These are phyloP conservation scores for Cryptococcus sp. DNA, from an alignment of 1,284 basidiomycete genomes.

Conservation along the genomic window DNA sequence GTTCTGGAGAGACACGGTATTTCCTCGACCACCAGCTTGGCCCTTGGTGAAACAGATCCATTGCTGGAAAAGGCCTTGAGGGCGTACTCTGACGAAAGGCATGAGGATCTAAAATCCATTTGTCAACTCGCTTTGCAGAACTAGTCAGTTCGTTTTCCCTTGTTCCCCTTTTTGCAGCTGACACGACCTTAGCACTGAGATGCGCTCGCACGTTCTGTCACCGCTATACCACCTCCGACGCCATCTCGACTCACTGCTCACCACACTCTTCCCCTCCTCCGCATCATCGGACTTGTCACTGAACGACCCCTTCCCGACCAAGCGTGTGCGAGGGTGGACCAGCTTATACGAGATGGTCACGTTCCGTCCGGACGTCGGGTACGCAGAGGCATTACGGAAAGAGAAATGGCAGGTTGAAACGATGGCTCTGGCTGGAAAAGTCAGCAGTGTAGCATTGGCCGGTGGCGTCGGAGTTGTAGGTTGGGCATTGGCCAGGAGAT, in stretches of 20 bases:
- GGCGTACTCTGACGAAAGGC: constrained; percentile 75
- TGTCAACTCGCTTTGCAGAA: constrained; percentile 90
- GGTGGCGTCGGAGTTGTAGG: constrained; percentile 14
- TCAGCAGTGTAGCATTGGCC: constrained; percentile 9
- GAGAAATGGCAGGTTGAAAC: constrained; percentile 50
- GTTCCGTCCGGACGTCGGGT: constrained; percentile 90
- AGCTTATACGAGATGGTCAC: constrained; percentile 97
- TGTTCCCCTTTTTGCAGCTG: constrained; percentile 3
- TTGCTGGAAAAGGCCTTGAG: constrained; percentile 67
- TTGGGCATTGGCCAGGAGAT: constrained; percentile 16
- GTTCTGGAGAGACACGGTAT: constrained; percentile 72
- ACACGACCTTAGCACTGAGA: constrained; percentile 69
- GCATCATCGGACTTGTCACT: constrained; percentile 58
- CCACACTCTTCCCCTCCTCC: constrained; percentile 63
- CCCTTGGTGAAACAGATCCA: constrained; percentile 48
- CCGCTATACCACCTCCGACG: constrained; percentile 78
- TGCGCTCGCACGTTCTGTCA: constrained; percentile 88
- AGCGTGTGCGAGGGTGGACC: constrained; percentile 73
- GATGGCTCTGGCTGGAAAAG: constrained; percentile 25
- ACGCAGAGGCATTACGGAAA: constrained; percentile 59
- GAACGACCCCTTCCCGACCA: constrained; percentile 48
- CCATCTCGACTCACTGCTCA: constrained; percentile 66
- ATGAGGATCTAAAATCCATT: constrained; percentile 87
- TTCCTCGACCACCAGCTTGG: constrained; percentile 50
- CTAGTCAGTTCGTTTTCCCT: constrained; percentile 67